Base-by-base conservation (phyloP, 176 grass and related monocot genomes). In the Musa beccarii region DNA sequence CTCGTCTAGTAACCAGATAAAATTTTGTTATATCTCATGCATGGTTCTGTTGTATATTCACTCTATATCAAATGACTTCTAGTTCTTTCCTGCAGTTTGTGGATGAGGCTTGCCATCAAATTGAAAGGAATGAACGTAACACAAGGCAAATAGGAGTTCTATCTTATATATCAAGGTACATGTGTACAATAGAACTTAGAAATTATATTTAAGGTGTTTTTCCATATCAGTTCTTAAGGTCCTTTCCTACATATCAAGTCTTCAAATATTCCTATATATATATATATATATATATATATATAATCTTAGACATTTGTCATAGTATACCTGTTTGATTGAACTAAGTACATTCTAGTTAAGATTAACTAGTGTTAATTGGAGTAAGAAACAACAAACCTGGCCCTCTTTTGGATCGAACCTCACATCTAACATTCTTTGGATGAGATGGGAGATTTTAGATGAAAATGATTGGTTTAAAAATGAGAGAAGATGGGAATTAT, bases 101-200 rank as follows among this genome's bases (percentile, higher is more conserved):
- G 69, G 95, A 94, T 84, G 95, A 99, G 79, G 86, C 88, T 4
- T 99, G 95, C 79, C 86, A 94, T 89, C 90, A 94, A 75, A 94
- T 94, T 68, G 95, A 99, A 77, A 89, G 95, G 15, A 90, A 93
- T 57, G 94, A 94, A 80, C 89, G 90, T 73, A 99, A 93, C 85
- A 63, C 85, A 8, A 91, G 91, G 29, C 90, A 88, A 69, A 82
- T 86, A 2, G 90, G 84, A 81, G 87, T 94, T 84, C 70, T 99
- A 67, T 82, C 86, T 51, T 99, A 92, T 76, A 99, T 99, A 74
- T 83, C 95, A 53, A 94, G 82, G 95, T 94, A 94, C 69, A 68
- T 78, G 63, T 82, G 20, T 73, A 64, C 29, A 84, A 74, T 51
- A 51, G 43, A 63, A 64, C 17, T 19, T 8, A 13, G 57, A 61